Evolutionary conservation across 345 rosid genomes (phyloP), one percentile per base, ranked within the genome.

Genomic region (Geranium brycei): DNA sequence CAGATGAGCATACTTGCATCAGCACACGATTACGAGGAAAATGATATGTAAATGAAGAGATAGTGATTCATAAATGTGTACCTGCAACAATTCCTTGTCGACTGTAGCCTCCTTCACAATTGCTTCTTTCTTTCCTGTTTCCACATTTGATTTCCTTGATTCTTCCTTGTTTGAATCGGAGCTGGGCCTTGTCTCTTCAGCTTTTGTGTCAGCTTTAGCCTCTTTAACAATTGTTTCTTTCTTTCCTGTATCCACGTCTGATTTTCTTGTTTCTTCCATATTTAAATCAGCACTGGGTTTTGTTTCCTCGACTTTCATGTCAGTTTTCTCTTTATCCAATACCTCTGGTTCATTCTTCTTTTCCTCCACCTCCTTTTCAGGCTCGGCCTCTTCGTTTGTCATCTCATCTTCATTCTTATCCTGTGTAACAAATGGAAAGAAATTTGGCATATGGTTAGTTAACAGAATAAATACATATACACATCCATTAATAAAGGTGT

Each of bases 1-100:
- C 57, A 57, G 16, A 31, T 16, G 53, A 61, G 57, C 17, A 38
- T 56, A 63, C 17, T 12, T 1, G 28, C 47, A 65, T 61, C 15
- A 58, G 12, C 60, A 58, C 11, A 58, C 4, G 28, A 58, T 7
- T 10, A 3, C 10, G 19, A 12, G 51, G 11, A 58, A 19, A 12
- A 6, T 17, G 30, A 58, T 28, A 19, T 15, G 30, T 23, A 58
- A 58, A 12, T 17, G 28, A 1, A 3, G 13, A 4, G 60, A 58
- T 58, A 28, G 10, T 5, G 28, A 18, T 38, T 19, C 4, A n/a
- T 61, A 56, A 64, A 66, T n/a, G 41, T 62, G 28, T 77, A 79
- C 99, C 91, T 91, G 96, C 72, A 95, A 72, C 57, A 95, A 66
- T 74, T 91, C 95, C 83, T 80, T 93, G 64, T 91, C 80, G 40